phyloP scores from a whole-genome alignment of 139 green algal genomes.

The Raphidocelis subcapitata region DNA sequence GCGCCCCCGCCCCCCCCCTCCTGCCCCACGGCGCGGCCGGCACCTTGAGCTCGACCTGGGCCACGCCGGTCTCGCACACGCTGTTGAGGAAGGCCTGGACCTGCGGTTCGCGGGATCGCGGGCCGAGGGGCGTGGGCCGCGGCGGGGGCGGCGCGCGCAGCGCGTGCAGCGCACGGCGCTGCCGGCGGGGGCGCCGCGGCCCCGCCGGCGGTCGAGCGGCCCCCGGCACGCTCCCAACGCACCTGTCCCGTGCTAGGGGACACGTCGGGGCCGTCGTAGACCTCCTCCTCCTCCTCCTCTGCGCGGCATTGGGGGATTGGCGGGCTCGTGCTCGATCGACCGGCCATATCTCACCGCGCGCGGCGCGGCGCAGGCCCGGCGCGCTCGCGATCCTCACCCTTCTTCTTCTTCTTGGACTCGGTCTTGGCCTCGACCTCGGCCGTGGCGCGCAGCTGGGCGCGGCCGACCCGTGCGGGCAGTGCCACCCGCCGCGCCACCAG shows the following conservation, averaged over 20 bases:
- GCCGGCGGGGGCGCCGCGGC: neutral
- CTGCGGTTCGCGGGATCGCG: too few relatives aligned
- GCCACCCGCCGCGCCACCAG: neutral
- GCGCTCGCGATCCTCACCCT: neutral
- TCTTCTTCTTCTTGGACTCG: slow-evolving; percentile 4
- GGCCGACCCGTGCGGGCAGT: too few relatives aligned
- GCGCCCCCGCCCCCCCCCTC: too few relatives aligned
- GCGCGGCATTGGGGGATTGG: neutral
- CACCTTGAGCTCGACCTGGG: slow-evolving; percentile 82
- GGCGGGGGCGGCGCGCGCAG: too few relatives aligned
- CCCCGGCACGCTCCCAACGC: neutral
- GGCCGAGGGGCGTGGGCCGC: too few relatives aligned
- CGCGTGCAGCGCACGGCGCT: too few relatives aligned
- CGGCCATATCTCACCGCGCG: too few relatives aligned
- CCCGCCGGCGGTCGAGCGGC: neutral
- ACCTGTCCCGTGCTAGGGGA: neutral
- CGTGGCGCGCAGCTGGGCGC: neutral
- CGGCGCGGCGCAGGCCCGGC: too few relatives aligned
- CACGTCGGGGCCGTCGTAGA: neutral
- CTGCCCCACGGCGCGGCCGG: too few relatives aligned
- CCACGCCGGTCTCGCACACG: slow-evolving; percentile 84
- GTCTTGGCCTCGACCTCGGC: neutral
- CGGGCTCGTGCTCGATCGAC: too few relatives aligned
- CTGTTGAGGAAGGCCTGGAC: slow-evolving; percentile 70
- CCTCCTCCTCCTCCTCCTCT: slow-evolving; percentile 4